A percentile compares a stretch with the other conserved stretches of the same genome.
Conservation (phyloP, 2,329 filamentous ascomycete species). For the Geosmithia morbida region DNA sequence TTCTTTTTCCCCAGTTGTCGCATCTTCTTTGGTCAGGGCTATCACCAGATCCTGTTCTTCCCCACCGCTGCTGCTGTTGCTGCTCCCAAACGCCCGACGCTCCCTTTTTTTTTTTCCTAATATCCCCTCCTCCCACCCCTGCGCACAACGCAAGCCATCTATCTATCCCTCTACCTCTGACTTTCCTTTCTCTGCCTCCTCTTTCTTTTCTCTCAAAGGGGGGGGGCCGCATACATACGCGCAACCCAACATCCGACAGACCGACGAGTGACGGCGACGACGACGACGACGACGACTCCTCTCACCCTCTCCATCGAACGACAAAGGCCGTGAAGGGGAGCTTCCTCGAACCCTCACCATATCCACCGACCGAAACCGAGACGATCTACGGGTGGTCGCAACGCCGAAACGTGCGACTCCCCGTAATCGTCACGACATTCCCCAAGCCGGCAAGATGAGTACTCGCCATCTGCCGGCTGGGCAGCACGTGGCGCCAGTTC, state of each 20-base stretch:
- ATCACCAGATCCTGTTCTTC: no score
- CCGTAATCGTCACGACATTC: conserved; percentile 11
- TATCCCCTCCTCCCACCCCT: no score
- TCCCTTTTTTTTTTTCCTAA: no score
- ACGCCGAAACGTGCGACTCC: conserved; percentile 13
- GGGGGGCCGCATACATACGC: no score
- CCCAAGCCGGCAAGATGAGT: conserved; percentile 66
- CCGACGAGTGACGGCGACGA: not conserved
- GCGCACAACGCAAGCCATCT: no score
- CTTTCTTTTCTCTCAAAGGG: no score
- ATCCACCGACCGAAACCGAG: conserved; percentile 1
- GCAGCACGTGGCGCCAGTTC: conserved; percentile 37
- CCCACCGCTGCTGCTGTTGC: no score
- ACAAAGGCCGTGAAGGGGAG: not conserved
- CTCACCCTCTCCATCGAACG: not conserved
- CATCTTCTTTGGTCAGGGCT: not conserved
- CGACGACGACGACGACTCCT: not conserved
- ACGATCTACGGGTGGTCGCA: conserved; percentile 16
- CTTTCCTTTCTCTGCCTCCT: no score
- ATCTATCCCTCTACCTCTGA: no score
- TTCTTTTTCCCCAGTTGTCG: not conserved
- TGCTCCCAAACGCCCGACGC: no score
- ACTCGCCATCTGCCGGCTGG: conserved; percentile 64
- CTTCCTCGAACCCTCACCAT: not conserved
- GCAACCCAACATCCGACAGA: no score